Conservation (phyloP, 257 asterid species). For the Petrea volubilis region DNA sequence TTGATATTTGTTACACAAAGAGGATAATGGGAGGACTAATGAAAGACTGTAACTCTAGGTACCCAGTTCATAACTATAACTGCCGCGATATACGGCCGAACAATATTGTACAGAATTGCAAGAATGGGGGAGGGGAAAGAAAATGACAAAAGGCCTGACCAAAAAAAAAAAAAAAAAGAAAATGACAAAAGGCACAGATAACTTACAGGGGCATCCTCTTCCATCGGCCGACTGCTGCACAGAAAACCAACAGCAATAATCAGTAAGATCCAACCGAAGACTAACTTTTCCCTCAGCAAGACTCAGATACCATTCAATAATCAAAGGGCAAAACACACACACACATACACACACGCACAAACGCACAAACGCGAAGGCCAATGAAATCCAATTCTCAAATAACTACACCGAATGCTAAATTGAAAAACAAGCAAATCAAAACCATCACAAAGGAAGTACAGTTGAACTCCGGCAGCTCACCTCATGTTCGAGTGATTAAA, state of each 20-base stretch:
- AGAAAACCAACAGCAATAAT: constrained; percentile 17
- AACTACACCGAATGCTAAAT: not conserved
- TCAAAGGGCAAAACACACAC: not conserved
- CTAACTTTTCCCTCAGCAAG: not conserved
- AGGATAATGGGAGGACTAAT: no score
- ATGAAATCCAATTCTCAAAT: not conserved
- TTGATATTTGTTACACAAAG: not conserved
- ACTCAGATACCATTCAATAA: not conserved
- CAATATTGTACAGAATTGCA: not conserved
- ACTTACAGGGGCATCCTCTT: constrained; percentile 75
- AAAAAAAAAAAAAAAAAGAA: no score
- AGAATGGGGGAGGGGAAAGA: not conserved
- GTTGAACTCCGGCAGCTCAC: constrained; percentile 18
- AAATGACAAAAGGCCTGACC: no score
- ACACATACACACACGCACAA: not conserved
- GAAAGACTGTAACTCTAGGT: not conserved
- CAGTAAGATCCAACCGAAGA: constrained; percentile 11
- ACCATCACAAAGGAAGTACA: not conserved
- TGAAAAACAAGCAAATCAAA: not conserved
- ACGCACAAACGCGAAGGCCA: not conserved
- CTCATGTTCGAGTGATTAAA: constrained; percentile 22
- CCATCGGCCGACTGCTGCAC: constrained; percentile 69
- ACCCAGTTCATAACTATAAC: not conserved
- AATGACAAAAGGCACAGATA: not conserved
- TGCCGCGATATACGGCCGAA: not conserved